Conservation (phyloP, 257 asterid genomes). For the Solanum phureja region DNA sequence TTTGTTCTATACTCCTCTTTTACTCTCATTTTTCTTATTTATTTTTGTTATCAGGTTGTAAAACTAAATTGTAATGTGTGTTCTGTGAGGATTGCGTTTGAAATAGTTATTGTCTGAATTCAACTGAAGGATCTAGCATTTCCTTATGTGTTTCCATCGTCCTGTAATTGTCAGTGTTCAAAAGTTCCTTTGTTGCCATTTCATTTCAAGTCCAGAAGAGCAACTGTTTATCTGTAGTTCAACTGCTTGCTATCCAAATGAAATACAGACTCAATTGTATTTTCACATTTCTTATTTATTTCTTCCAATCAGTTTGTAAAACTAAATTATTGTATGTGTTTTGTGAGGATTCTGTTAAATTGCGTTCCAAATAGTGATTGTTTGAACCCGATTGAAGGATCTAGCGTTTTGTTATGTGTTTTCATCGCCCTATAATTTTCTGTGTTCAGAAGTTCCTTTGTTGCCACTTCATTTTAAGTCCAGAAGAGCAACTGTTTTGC, state of each 20-base stretch:
- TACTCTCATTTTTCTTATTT: too few species aligned
- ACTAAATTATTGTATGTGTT: too few species aligned
- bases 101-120: neutral
- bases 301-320: too few species aligned
- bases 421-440: too few species aligned
- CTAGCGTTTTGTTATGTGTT: neutral
- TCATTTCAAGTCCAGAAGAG: too few species aligned
- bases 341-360: neutral
- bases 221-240: too few species aligned
- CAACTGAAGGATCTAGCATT: neutral
- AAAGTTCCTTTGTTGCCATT: neutral
- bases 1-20: too few species aligned
- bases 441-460: too few species aligned
- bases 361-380: too few species aligned
- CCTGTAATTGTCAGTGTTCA: neutral
- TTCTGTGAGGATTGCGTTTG: neutral
- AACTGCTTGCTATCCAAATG: neutral
- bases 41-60: too few species aligned
- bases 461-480: too few species aligned
- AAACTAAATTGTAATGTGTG: neutral
- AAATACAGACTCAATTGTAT: neutral
- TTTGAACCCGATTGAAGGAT: neutral
- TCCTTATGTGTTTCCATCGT: neutral
- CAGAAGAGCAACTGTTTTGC: neutral
- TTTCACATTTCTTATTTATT: too few species aligned